phyloP scores from a whole-genome alignment of 345 rosid species.

The Eucalyptus marginata region DNA sequence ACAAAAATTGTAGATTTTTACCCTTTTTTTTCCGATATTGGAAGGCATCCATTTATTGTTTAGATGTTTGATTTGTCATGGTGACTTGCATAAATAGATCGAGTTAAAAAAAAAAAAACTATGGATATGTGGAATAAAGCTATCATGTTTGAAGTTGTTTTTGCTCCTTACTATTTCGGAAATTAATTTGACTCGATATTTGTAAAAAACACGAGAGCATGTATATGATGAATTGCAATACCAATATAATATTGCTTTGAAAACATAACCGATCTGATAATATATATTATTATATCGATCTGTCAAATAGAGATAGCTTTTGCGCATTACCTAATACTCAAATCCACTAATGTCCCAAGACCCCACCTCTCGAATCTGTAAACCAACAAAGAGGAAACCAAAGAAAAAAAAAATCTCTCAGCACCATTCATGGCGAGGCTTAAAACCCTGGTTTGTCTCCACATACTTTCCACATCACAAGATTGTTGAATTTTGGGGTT shows the following conservation, averaged over 20 bases:
- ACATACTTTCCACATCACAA: not conserved
- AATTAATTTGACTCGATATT: not conserved
- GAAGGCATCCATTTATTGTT: not conserved
- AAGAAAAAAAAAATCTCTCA: not conserved
- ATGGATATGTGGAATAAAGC: not conserved
- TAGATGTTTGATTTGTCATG: not conserved
- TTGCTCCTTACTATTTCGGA: accelerated
- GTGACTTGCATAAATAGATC: not conserved
- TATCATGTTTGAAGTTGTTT: not conserved
- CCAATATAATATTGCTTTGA: not conserved
- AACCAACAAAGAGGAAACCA: not conserved
- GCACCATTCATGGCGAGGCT: not conserved
- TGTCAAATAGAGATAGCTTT: not conserved
- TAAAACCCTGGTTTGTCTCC: not conserved
- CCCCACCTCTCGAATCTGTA: not conserved
- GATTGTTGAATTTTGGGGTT: not conserved
- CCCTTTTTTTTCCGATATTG: not conserved
- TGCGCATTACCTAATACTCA: not conserved
- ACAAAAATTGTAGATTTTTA: not conserved
- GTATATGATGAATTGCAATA: not conserved
- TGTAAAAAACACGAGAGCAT: not conserved
- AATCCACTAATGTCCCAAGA: not conserved
- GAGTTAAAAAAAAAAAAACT: not conserved
- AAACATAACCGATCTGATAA: not conserved
- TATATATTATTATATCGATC: not conserved